Percentiles rank a stretch among this genome's conserved stretches.
These are phyloP conservation scores for Acephala macrosclerotiorum DNA, from an alignment of 2,329 filamentous ascomycete species.

Conservation along the genomic window DNA sequence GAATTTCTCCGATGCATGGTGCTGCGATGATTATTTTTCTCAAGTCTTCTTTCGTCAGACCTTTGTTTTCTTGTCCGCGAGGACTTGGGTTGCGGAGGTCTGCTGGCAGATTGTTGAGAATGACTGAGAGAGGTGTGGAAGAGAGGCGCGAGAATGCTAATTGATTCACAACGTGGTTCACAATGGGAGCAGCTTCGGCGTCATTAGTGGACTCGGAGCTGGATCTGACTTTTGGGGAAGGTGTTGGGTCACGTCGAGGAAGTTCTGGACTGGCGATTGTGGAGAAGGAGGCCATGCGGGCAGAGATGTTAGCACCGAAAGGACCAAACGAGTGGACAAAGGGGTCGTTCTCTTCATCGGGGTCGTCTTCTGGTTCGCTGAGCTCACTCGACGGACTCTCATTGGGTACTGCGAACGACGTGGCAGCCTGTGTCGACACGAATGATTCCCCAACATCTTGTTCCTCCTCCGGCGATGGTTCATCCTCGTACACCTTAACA, in stretches of 20 bases:
- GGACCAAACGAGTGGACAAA: slow-evolving; percentile 92
- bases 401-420: slow-evolving; percentile 33
- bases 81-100: slow-evolving; percentile 57
- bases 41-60: slow-evolving; percentile 68
- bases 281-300: slow-evolving; percentile 79
- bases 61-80: slow-evolving; percentile 46
- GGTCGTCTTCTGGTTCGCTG: slow-evolving; percentile 67
- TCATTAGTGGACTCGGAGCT: slow-evolving; percentile 45
- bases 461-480: slow-evolving; percentile 51
- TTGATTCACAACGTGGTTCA: slow-evolving; percentile 93
- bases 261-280: slow-evolving; percentile 67
- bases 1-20: slow-evolving; percentile 85
- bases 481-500: slow-evolving; percentile 79
- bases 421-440: slow-evolving; percentile 38
- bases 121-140: slow-evolving; percentile 88
- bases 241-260: slow-evolving; percentile 40
- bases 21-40: slow-evolving; percentile 76
- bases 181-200: slow-evolving; percentile 55
- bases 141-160: slow-evolving; percentile 93
- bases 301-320: slow-evolving; percentile 85
- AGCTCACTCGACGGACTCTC: slow-evolving; percentile 58
- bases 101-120: slow-evolving; percentile 83
- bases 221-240: slow-evolving; percentile 34
- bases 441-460: slow-evolving; percentile 31
- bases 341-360: slow-evolving; percentile 94